Conservation (phyloP, 495 filamentous ascomycete genomes). For the Penicillium paxilli region DNA sequence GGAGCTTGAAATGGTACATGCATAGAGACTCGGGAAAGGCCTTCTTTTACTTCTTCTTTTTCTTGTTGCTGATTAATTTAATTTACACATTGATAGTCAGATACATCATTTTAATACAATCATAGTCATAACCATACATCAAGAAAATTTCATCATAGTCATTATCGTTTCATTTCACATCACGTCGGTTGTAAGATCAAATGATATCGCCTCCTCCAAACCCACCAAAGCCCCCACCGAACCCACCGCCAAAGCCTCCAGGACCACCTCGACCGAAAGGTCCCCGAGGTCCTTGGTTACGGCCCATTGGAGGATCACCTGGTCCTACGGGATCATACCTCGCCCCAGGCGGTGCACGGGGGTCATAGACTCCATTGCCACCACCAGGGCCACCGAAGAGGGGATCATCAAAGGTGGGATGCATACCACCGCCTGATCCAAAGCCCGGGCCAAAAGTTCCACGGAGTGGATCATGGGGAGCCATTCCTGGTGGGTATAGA, state of each 20-base stretch:
- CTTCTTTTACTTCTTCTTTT: no score
- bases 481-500: constrained; percentile 83
- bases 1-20: no score
- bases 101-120: background rate
- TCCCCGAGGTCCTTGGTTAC: constrained; percentile 45
- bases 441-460: constrained; percentile 59
- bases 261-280: constrained; percentile 40
- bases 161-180: background rate
- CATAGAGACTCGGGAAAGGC: no score
- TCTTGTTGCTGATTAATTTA: no score
- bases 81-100: background rate
- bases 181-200: constrained; percentile 32
- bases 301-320: constrained; percentile 55
- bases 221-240: constrained; percentile 61
- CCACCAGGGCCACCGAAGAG: constrained; percentile 70
- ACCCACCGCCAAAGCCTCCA: constrained; percentile 53
- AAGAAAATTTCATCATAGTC: background rate
- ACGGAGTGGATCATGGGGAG: constrained; percentile 78
- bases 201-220: constrained; percentile 71
- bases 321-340: constrained; percentile 85
- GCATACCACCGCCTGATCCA: constrained; percentile 75
- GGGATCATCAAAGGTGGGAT: constrained; percentile 93
- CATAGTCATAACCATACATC: background rate
- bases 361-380: constrained; percentile 43
- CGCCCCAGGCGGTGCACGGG: constrained; percentile 55